Conservation (phyloP, 2,329 filamentous ascomycete genomes). For the Ceratocystis colombiana region DNA sequence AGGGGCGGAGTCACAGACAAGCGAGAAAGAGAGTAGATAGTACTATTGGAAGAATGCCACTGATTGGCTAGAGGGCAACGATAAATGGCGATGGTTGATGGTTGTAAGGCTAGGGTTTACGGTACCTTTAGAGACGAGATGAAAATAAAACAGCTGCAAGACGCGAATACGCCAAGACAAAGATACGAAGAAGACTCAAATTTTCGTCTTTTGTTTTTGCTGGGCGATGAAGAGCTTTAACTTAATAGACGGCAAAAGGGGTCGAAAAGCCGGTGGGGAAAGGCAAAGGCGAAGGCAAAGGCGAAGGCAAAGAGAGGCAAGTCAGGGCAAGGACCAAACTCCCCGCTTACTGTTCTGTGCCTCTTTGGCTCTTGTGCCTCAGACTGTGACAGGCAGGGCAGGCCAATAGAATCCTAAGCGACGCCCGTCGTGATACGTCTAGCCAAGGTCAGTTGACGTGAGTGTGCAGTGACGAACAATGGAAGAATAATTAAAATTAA, state of each 20-base stretch:
- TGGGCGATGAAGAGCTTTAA: too few species aligned
- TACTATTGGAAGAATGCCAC: not conserved
- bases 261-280: not conserved
- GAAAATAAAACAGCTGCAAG: too few species aligned
- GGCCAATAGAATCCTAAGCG: not conserved
- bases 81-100: too few species aligned
- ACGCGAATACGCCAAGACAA: too few species aligned
- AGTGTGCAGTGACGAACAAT: not conserved
- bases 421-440: not conserved
- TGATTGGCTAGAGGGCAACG: too few species aligned
- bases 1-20: not conserved
- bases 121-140: too few species aligned
- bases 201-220: too few species aligned
- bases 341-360: conserved; percentile 6
- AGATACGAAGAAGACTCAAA: too few species aligned
- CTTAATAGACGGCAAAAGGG: not conserved
- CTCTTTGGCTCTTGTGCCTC: not conserved
- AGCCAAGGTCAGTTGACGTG: not conserved
- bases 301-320: not conserved
- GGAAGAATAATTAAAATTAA: not conserved
- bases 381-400: not conserved
- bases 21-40: not conserved
- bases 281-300: not conserved
- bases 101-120: too few species aligned
- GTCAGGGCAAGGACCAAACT: not conserved